Evolutionary conservation across 306 rosid genomes (phyloP).

Genomic region (Gillenia trifoliata): DNA sequence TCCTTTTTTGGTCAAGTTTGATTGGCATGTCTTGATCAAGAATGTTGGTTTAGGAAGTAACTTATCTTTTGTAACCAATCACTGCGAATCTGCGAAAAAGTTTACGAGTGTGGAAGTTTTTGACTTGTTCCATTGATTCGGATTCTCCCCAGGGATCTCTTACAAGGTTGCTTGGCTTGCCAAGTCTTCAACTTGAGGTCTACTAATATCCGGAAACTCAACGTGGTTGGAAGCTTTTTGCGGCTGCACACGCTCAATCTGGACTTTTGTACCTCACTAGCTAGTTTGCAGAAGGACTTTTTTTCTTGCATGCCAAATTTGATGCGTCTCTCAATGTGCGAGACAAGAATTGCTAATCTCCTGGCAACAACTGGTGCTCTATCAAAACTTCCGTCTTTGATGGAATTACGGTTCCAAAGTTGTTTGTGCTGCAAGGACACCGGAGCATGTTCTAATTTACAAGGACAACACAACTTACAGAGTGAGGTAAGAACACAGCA

Average conservation of each 20-base stretch:
- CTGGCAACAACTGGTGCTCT: conserved; percentile 64
- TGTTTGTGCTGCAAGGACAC: conserved; percentile 55
- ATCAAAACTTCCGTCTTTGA: conserved; percentile 59
- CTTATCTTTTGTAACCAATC: not conserved
- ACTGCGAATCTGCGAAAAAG: not conserved
- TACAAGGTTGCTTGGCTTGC: conserved; percentile 61
- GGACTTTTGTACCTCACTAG: conserved; percentile 57
- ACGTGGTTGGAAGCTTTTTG: conserved; percentile 53
- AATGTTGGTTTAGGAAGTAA: not conserved
- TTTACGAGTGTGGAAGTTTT: not conserved
- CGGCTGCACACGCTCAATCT: conserved; percentile 62
- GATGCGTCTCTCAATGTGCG: conserved; percentile 60
- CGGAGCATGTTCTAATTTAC: conserved; percentile 46
- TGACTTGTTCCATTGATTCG: conserved; percentile 22
- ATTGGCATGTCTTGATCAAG: not conserved
- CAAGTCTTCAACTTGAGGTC: conserved; percentile 59
- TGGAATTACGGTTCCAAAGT: conserved; percentile 68
- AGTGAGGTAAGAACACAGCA: conserved; percentile 39
- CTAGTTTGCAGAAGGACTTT: conserved; percentile 55
- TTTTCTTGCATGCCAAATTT: conserved; percentile 72
- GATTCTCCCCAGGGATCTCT: conserved; percentile 50
- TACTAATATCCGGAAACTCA: conserved; percentile 56
- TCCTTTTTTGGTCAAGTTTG: not conserved
- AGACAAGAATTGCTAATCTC: conserved; percentile 67
- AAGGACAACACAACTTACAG: conserved; percentile 28